Conservation (phyloP, 148 eudicot species). For the Chenopodium suecicum region DNA sequence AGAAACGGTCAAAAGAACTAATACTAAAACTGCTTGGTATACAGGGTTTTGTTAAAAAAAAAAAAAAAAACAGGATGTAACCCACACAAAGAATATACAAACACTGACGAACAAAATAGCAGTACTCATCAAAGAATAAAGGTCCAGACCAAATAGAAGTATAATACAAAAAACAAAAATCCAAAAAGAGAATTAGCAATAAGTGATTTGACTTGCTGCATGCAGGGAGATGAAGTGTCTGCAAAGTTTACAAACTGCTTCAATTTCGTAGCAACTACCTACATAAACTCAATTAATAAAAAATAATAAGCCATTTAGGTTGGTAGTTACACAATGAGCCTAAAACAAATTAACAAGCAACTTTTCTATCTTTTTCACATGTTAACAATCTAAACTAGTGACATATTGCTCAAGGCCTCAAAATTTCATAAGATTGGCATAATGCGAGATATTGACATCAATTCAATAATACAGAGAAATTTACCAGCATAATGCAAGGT, state of each 20-base stretch:
- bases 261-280: too few relatives aligned
- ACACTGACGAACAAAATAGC: background rate
- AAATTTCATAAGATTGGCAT: background rate
- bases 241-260: too few relatives aligned
- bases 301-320: too few relatives aligned
- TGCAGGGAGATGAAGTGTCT: too few relatives aligned
- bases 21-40: background rate
- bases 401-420: background rate
- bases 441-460: background rate
- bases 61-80: background rate
- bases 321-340: too few relatives aligned
- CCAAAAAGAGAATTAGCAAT: background rate
- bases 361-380: too few relatives aligned
- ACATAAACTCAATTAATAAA: too few relatives aligned
- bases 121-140: background rate
- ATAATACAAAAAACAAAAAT: too few relatives aligned
- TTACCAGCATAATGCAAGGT: background rate
- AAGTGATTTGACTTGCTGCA: background rate
- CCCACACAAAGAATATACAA: background rate
- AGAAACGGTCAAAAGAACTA: background rate
- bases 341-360: too few relatives aligned
- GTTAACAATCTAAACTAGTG: background rate
- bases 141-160: background rate
- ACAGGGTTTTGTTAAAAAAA: background rate
- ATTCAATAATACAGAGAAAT: background rate